phyloP scores from a whole-genome alignment of 805 yeast genomes.

The Starmerella davenportii region DNA sequence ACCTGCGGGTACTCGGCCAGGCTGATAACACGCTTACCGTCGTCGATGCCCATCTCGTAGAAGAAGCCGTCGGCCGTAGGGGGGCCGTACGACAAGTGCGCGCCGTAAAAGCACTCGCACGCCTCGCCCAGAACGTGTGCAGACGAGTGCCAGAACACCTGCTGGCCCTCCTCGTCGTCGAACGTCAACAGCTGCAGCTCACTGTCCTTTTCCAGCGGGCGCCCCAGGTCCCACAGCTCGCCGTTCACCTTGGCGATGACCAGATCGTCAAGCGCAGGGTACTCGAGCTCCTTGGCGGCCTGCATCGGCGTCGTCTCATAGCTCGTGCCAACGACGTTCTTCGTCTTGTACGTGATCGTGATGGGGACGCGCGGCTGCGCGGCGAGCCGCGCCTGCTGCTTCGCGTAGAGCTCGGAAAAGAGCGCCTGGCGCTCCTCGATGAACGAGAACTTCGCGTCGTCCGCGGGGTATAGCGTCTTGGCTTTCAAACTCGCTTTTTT shows the following conservation, averaged over 20 bases:
- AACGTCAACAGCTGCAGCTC: slow-evolving; percentile 71
- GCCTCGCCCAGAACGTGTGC: slow-evolving; percentile 98
- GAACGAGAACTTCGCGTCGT: slow-evolving; percentile 67
- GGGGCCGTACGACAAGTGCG: slow-evolving; percentile 85
- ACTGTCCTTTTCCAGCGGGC: slow-evolving; percentile 68
- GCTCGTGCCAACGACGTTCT: slow-evolving; percentile 55
- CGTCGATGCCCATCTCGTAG: slow-evolving; percentile 79
- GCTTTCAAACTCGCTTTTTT: slow-evolving; percentile 6
- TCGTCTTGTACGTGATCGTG: slow-evolving; percentile 72
- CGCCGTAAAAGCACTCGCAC: slow-evolving; percentile 89
- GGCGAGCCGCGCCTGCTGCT: slow-evolving; percentile 57
- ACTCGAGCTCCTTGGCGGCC: slow-evolving; percentile 68
- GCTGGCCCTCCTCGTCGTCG: slow-evolving; percentile 83
- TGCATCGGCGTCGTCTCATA: slow-evolving; percentile 84
- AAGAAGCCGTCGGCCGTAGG: slow-evolving; percentile 97
- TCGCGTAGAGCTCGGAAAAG: slow-evolving; percentile 63
- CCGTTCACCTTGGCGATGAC: slow-evolving; percentile 86
- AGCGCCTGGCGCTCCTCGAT: slow-evolving; percentile 60
- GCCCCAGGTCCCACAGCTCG: slow-evolving; percentile 80
- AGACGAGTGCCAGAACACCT: slow-evolving; percentile 96
- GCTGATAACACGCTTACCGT: slow-evolving; percentile 57
- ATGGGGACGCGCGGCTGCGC: slow-evolving; percentile 45
- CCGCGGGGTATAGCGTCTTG: slow-evolving; percentile 13
- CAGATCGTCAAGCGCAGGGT: slow-evolving; percentile 73
- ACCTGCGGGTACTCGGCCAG: slow-evolving; percentile 69